These are phyloP conservation scores for Kickxella alabastrina DNA, from an alignment of 192 early-diverging fungal genomes.

Conservation along the genomic window DNA sequence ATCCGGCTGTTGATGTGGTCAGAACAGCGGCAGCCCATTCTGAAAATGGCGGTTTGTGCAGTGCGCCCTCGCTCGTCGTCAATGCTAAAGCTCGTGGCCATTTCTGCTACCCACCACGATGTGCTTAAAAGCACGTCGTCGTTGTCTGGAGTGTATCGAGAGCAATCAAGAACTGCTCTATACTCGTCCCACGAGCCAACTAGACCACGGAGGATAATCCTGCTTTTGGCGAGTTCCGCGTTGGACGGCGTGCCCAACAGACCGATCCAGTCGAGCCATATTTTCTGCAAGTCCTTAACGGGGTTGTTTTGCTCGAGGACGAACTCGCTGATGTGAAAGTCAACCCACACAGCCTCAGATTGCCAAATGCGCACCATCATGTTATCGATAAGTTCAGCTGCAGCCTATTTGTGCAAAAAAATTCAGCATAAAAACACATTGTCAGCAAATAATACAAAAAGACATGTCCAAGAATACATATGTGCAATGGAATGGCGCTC, in stretches of 20 bases:
- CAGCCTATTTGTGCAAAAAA: conserved; percentile 15
- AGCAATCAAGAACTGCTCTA: conserved; percentile 43
- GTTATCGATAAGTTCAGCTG: conserved; percentile 20
- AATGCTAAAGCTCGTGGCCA: conserved; percentile 28
- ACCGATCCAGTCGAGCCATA: conserved; percentile 38
- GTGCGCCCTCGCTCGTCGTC: conserved; percentile 26
- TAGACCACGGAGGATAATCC: conserved; percentile 34
- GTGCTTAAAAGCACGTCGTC: conserved; percentile 43
- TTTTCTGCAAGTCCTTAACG: conserved; percentile 12
- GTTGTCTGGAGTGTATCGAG: conserved; percentile 34
- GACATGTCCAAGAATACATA: no score
- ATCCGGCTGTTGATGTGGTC: conserved; percentile 30
- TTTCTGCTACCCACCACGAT: conserved; percentile 34
- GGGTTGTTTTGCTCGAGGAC: conserved; percentile 11
- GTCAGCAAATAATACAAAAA: no score
- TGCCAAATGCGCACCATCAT: conserved; percentile 23
- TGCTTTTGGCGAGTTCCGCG: conserved; percentile 17
- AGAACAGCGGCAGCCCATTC: conserved; percentile 38
- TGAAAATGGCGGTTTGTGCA: conserved; percentile 37
- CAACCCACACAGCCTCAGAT: conserved; percentile 24
- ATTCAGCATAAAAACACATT: not conserved
- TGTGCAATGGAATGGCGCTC: no score
- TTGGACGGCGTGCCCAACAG: conserved; percentile 33
- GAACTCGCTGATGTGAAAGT: conserved; percentile 41
- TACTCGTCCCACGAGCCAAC: conserved; percentile 38